A percentile compares a stretch with the other conserved stretches of the same genome.
phyloP scores from a whole-genome alignment of 331 rosid genomes.

The Prunus yedoensis region DNA sequence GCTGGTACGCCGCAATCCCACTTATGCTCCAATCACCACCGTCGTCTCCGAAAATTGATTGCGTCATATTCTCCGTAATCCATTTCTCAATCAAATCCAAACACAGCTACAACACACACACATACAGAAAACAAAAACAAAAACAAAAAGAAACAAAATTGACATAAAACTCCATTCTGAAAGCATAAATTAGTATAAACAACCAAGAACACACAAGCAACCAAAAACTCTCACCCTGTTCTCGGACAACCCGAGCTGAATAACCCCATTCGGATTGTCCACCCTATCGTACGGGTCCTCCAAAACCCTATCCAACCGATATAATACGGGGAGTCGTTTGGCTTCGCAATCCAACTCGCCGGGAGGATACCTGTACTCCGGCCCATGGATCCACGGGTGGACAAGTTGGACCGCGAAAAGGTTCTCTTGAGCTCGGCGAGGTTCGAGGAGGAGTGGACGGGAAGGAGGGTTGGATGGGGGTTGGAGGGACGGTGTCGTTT shows the following conservation, averaged over 20 bases:
- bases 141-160: background rate
- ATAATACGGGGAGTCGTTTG: slow-evolving; percentile 71
- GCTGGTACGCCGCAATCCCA: slow-evolving; percentile 71
- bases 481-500: slow-evolving; percentile 63
- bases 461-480: slow-evolving; percentile 50
- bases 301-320: slow-evolving; percentile 49
- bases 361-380: slow-evolving; percentile 54
- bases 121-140: background rate
- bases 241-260: slow-evolving; percentile 79
- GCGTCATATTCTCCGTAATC: slow-evolving; percentile 54
- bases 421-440: slow-evolving; percentile 56
- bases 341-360: slow-evolving; percentile 52
- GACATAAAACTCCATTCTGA: background rate
- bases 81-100: slow-evolving; percentile 91
- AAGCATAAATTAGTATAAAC: background rate
- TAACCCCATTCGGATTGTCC: slow-evolving; percentile 60
- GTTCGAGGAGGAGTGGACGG: slow-evolving; percentile 51
- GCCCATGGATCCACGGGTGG: slow-evolving; percentile 60
- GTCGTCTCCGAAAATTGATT: slow-evolving; percentile 45
- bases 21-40: slow-evolving; percentile 53
- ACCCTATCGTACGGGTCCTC: slow-evolving; percentile 51
- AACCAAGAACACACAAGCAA: background rate
- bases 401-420: slow-evolving; percentile 61
- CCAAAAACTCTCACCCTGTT: slow-evolving; percentile 54
- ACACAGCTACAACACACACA: slow-evolving; percentile 51